Conservation (phyloP, 2,329 filamentous ascomycete species). For the Paraconiothyrium brasiliense region DNA sequence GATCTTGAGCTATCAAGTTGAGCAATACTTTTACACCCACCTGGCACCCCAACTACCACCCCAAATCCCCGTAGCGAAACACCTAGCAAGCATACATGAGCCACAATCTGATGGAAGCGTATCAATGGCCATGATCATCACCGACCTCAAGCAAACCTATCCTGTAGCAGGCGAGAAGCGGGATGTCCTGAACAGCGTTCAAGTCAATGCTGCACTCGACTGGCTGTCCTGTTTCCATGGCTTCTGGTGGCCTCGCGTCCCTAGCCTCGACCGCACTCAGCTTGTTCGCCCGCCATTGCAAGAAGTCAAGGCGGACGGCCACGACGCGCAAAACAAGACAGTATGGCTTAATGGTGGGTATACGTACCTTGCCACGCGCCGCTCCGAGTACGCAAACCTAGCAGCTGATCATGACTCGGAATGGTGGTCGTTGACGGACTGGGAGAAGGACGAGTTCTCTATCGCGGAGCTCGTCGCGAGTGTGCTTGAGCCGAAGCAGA, state of each 20-base stretch:
- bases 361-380: constrained; percentile 72
- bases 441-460: constrained; percentile 41
- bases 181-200: constrained; percentile 55
- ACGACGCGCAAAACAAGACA: constrained; percentile 23
- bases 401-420: constrained; percentile 59
- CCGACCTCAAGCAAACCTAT: constrained; percentile 63
- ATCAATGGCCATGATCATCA: constrained; percentile 65
- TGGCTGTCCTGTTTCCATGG: constrained; percentile 72
- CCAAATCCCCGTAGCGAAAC: constrained; percentile 60
- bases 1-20: constrained; percentile 72
- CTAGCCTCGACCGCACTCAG: constrained; percentile 38
- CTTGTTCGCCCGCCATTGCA: constrained; percentile 66
- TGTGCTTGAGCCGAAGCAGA: constrained; percentile 57
- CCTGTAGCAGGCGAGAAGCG: constrained; percentile 67
- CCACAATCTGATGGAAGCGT: constrained; percentile 45
- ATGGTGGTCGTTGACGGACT: constrained; percentile 64
- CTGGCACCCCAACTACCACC: constrained; percentile 62
- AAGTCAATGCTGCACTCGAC: constrained; percentile 65
- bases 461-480: constrained; percentile 64
- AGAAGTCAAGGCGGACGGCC: constrained; percentile 54
- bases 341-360: constrained; percentile 75
- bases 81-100: constrained; percentile 57
- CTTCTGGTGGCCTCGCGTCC: constrained; percentile 57
- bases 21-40: constrained; percentile 71
- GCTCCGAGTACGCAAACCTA: constrained; percentile 64